A percentile compares a stretch with the other conserved stretches of the same genome.
These are phyloP conservation scores for Coccomyxa sp. DNA, from an alignment of 139 green algal species.

Conservation along the genomic window DNA sequence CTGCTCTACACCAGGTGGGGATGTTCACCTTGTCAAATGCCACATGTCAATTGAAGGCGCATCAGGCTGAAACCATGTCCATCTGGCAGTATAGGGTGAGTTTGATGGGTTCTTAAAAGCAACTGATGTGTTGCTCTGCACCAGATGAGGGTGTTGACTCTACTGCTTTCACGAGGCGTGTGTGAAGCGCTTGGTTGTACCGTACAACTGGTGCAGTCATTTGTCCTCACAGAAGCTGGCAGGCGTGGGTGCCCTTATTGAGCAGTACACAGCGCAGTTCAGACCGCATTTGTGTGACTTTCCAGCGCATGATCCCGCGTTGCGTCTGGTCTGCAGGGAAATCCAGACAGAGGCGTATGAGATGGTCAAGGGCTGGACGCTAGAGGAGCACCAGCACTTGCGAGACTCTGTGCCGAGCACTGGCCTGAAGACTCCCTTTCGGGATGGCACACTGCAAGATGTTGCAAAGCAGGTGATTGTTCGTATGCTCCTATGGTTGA, in stretches of 20 bases:
- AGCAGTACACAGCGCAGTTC: neutral
- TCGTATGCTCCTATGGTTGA: neutral
- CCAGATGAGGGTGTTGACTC: neutral
- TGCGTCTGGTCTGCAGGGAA: neutral
- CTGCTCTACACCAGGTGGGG: constrained; percentile 82
- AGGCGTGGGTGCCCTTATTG: neutral
- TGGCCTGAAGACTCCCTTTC: constrained; percentile 87
- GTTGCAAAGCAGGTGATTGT: constrained; percentile 27
- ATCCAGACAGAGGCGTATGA: constrained; percentile 51
- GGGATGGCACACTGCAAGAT: constrained; percentile 78
- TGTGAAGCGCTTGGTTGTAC: neutral
- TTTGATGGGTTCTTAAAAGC: neutral
- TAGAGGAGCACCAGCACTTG: constrained; percentile 74
- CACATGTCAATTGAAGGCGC: neutral
- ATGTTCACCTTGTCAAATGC: neutral
- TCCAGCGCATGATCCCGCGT: neutral
- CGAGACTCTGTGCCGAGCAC: constrained; percentile 34
- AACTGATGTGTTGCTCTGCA: neutral
- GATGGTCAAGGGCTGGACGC: constrained; percentile 79
- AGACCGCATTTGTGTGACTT: too few relatives aligned
- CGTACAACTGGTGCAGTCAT: neutral
- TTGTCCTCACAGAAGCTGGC: neutral
- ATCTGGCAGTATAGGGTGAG: neutral
- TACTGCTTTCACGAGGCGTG: too few relatives aligned
- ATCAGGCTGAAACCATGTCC: neutral